Evolutionary conservation across 2,329 filamentous ascomycete species (phyloP).

Genomic region (Nemania diffusa): DNA sequence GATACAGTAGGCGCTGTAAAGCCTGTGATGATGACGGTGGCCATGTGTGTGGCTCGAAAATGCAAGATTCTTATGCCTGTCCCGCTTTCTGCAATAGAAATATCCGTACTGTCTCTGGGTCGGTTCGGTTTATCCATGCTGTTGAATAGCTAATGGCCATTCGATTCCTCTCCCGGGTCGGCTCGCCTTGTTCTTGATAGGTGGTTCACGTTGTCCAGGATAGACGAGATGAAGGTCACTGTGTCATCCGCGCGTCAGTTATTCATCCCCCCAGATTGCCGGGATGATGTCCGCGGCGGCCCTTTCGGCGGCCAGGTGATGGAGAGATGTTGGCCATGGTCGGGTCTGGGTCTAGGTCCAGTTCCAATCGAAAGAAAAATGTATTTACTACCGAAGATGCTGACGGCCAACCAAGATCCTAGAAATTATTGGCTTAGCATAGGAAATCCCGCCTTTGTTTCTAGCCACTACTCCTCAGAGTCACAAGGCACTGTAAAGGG

Average conservation of each 20-base stretch:
- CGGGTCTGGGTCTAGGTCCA: no score
- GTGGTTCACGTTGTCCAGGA: not conserved
- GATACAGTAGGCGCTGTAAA: no score
- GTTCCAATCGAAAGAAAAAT: not conserved
- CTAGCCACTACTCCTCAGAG: not conserved
- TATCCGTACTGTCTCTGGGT: not conserved
- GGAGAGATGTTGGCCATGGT: not conserved
- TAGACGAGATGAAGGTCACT: not conserved
- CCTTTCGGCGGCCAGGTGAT: not conserved
- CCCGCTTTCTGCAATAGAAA: not conserved
- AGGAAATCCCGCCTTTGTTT: not conserved
- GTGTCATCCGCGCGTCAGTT: not conserved
- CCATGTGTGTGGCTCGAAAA: not conserved
- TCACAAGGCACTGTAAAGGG: not conserved
- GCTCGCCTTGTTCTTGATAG: not conserved
- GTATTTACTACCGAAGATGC: not conserved
- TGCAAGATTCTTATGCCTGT: not conserved
- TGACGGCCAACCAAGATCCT: not conserved
- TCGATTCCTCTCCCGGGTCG: not conserved
- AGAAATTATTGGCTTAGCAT: not conserved
- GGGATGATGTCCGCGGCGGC: not conserved
- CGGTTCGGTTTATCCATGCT: not conserved
- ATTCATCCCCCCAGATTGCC: not conserved
- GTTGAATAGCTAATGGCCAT: not conserved
- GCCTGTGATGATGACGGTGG: no score